A percentile compares a stretch with the other conserved stretches of the same genome.
phyloP scores from a whole-genome alignment of 2,329 filamentous ascomycete species.

The Aspergillus melleus region DNA sequence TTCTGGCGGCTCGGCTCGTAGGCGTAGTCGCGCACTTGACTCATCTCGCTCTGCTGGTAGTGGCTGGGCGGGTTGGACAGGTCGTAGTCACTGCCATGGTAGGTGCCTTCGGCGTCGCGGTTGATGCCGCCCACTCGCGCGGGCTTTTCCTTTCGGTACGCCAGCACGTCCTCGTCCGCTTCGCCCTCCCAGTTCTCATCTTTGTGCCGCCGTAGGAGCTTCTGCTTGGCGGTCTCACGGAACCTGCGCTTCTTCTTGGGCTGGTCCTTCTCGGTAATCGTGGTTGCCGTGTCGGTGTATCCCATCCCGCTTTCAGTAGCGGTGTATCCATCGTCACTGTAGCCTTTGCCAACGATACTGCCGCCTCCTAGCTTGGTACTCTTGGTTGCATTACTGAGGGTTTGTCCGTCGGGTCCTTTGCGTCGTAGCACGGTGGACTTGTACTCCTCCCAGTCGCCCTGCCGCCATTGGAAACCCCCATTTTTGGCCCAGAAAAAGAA shows the following conservation, averaged over 20 bases:
- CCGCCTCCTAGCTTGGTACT: conserved; percentile 85
- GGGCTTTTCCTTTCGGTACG: conserved; percentile 82
- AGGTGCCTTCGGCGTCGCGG: conserved; percentile 75
- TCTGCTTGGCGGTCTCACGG: conserved; percentile 39
- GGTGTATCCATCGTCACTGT: conserved; percentile 66
- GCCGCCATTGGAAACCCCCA: conserved; percentile 82
- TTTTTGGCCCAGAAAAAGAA: conserved; percentile 99
- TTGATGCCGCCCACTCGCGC: conserved; percentile 90
- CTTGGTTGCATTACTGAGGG: conserved; percentile 77
- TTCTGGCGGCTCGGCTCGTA: conserved; percentile 28
- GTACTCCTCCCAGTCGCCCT: conserved; percentile 97
- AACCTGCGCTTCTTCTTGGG: conserved; percentile 37
- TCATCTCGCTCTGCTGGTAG: conserved; percentile 47
- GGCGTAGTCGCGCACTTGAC: conserved; percentile 48
- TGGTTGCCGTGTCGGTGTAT: conserved; percentile 46
- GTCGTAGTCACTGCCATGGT: conserved; percentile 73
- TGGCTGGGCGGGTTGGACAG: conserved; percentile 62
- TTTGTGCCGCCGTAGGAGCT: conserved; percentile 38
- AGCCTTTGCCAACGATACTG: conserved; percentile 63
- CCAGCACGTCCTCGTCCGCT: conserved; percentile 69
- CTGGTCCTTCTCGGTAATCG: conserved; percentile 33
- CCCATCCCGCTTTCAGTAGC: conserved; percentile 39
- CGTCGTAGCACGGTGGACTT: conserved; percentile 89
- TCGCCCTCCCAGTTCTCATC: conserved; percentile 60
- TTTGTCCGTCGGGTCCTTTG: conserved; percentile 83